Evolutionary conservation across 1,284 basidiomycete genomes (phyloP), one percentile per base, ranked within the genome.

Genomic region (Melampsora americana): DNA sequence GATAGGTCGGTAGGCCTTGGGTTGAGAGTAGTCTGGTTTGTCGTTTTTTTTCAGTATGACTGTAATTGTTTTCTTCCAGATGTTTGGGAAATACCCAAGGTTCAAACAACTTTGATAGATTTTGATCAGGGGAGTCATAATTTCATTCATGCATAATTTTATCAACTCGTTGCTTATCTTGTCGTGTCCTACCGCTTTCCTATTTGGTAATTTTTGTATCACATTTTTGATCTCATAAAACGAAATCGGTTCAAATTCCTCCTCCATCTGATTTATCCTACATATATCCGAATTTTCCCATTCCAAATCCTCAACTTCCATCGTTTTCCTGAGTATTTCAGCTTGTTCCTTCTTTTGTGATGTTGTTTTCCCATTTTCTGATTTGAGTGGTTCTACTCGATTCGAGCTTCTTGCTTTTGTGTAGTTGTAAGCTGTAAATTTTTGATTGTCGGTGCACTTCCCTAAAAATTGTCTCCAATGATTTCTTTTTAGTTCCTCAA

Each of bases 151-250:
- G 18, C 30, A 30, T 28, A 32, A 30, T 53, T 56, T 56, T 4
- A 69, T 14, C 18, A 35, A n/a, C 18, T 69, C 50, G 26, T 70
- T 70, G 28, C 30, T n/a, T 18, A 61, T 39, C 4, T 32, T n/a
- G 23, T 71, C 53, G 28, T 26, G 30, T 5, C 69, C 69, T n/a
- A 39, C 5, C 6, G 56, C 69, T 30, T 70, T 60, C 39, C 61
- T 70, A 20, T 16, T 30, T n/a, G n/a, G 5, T 28, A 70, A 20
- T 11, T n/a, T 56, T 3, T 14, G 11, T 4, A 69, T 56, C 23
- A 18, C 3, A 3, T 20, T 20, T 5, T 14, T 2, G 12, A 69
- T 4, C 26, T 11, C 20, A 20, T 48, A 48, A 11, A 48, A 20
- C 20, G 46, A 48, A 48, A 20, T 11, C 46, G 20, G 46, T 11